Base-by-base conservation (phyloP, 345 rosid genomes). In the Sonneratia alba region DNA sequence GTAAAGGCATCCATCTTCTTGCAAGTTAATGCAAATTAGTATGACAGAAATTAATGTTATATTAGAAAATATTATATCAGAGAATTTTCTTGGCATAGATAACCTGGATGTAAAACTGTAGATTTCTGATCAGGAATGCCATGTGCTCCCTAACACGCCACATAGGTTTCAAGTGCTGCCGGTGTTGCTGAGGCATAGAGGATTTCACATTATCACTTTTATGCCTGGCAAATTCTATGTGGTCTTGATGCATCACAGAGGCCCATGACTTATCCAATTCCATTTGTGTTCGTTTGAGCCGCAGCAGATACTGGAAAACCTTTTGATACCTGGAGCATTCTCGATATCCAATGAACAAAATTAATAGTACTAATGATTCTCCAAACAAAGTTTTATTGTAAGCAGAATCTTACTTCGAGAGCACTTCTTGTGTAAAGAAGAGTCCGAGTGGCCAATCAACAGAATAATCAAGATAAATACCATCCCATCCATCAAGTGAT, bases 211-310 rank as follows among this genome's bases (percentile, higher is more conserved):
- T 77, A 45, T 86, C 91, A 79, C 84, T 85, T n/a, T 83, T 86
- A 70, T 77, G 93, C 80, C 78, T 83, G 76, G 91, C 84, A 83
- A 88, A 85, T 83, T 90, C 90, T 71, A 84, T 78, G 82, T 89
- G 97, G 78, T 89, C 97, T 82, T 94, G 97, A 79, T 91, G 95
- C 98, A 90, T 94, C 77, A 86, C 97, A 77, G 96, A 87, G 32
- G 97, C 98, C 98, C 98, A 94, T 77, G 96, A 91, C 80, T 94
- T 94, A 80, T 94, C 98, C 85, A 94, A 80, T 78, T 94, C 98
- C 96, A 94, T 87, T 79, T 91, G 98, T 37, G 98, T 89, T 77
- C 97, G 83, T 75, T 91, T 91, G 55, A 94, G 93, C 77, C 92
- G 84, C 79, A 94, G 79, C 81, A 94, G 84, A 80, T 94, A 94